Base-by-base conservation (phyloP, 2,329 filamentous ascomycete genomes). In the Penicillium brasilianum region DNA sequence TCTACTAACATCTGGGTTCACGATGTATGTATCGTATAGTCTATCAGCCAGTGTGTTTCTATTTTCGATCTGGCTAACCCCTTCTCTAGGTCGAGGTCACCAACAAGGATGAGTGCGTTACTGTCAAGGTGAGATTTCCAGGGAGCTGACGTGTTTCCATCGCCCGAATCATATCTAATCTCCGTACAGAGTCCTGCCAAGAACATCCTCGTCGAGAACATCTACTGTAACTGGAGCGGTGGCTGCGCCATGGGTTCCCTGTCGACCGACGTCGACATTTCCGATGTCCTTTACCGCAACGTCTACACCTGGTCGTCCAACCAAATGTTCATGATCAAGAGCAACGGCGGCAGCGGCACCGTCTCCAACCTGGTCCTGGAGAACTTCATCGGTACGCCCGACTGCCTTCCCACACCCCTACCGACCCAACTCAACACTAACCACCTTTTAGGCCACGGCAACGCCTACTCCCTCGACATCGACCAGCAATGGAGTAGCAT, bases 321-420 rank as follows among this genome's bases (percentile, higher is more conserved):
- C 77, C 84, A 88, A 69, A 87, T 87, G 85, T 82, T 83, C 73
- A 85, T 86, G 84, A 82, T 88, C 77, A 88, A 88, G 73, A 83
- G 81, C 56, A 84, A 86, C 66, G 86, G 86, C 44, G 86, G 86
- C 39, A 79, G 71, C 59, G 86, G 85, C 22, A 79, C 75, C 2
- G 80, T 87, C 4, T 78, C 78, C 44, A 81, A 87, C 64, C 75
- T 70, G 0, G 67, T 80, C 1, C 79, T 87, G 43, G 81, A 84
- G 66, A 86, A 87, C 75, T 88, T 87, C 72, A 84, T 85, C 51
- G 72, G 68, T 73, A 68, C 28, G 63, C 41, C 14, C 20, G 25
- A 28, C 41, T 36, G 2, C 25, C 53, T 34, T 20, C 10, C 9
- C 18, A 13, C 2, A 10, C 4, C 18, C 22, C 49, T 52, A 25